Conservation (phyloP, 805 yeast genomes). For the Suhomyces sp. region DNA sequence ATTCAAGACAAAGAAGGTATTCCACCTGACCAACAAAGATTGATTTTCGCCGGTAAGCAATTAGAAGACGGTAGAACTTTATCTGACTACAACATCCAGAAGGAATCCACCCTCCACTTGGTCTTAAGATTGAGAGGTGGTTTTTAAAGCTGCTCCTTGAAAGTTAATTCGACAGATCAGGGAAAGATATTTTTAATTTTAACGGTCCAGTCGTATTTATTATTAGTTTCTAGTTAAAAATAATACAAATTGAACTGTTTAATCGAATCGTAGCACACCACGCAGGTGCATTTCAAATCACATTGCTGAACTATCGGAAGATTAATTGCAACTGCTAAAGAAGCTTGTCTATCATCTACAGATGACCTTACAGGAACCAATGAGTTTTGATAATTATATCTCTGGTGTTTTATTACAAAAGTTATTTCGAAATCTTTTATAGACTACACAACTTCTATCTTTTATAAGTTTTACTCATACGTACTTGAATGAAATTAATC, state of each 20-base stretch:
- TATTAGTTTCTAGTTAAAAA: neutral
- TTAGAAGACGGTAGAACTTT: constrained; percentile 40
- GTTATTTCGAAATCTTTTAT: neutral
- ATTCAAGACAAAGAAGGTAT: constrained; percentile 45
- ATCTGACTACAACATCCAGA: constrained; percentile 43
- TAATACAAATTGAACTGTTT: neutral
- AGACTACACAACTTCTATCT: too few species aligned
- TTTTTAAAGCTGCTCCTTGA: too few species aligned
- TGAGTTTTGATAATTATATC: neutral
- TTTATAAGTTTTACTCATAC: neutral
- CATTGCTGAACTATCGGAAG: neutral
- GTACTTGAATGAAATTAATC: too few species aligned
- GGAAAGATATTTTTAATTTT: constrained; percentile 29
- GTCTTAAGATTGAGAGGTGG: constrained; percentile 47
- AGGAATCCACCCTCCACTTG: constrained; percentile 41
- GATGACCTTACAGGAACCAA: neutral
- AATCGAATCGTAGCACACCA: neutral
- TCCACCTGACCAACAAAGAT: constrained; percentile 50
- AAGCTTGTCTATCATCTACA: neutral
- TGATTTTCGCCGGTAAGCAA: constrained; percentile 48
- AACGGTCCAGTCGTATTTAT: neutral
- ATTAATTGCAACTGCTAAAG: neutral
- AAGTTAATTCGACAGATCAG: constrained; percentile 64
- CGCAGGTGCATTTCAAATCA: too few species aligned
- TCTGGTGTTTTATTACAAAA: too few species aligned